These are phyloP conservation scores for Erysimum cheiranthoides DNA, from an alignment of 345 rosid genomes.

Conservation along the genomic window DNA sequence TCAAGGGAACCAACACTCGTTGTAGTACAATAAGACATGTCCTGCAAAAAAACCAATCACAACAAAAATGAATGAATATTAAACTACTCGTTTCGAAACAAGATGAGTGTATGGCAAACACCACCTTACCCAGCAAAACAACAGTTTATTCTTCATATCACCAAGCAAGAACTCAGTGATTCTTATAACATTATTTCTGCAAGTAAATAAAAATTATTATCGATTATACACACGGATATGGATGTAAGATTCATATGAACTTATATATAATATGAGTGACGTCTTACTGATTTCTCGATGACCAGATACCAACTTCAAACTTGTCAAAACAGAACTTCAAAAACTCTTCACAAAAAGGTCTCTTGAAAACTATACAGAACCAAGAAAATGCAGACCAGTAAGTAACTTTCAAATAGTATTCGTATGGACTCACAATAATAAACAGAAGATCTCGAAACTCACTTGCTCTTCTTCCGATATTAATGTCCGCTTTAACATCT, in stretches of 20 bases:
- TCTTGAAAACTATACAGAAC: slow-evolving; percentile 53
- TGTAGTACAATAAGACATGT: slow-evolving; percentile 65
- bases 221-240: background rate
- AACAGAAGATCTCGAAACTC: slow-evolving; percentile 34
- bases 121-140: slow-evolving; percentile 86
- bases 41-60: slow-evolving; percentile 49
- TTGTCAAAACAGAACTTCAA: slow-evolving; percentile 64
- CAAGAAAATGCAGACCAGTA: slow-evolving; percentile 7
- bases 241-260: slow-evolving; percentile 2
- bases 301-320: slow-evolving; percentile 69
- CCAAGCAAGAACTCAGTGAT: slow-evolving; percentile 71
- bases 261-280: background rate
- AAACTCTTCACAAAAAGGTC: slow-evolving; percentile 61
- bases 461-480: slow-evolving; percentile 65
- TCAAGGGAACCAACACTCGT: slow-evolving; percentile 64
- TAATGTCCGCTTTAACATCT: slow-evolving; percentile 50
- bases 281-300: slow-evolving; percentile 49
- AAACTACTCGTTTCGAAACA: background rate
- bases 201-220: slow-evolving; percentile 3
- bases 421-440: background rate
- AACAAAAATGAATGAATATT: background rate
- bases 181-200: slow-evolving; percentile 65
- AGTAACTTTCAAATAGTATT: background rate
- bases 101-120: slow-evolving; percentile 16
- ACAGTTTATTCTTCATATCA: slow-evolving; percentile 70